Evolutionary conservation across 805 yeast genomes (phyloP).

Genomic region (Jamesozyma jinghongensis): DNA sequence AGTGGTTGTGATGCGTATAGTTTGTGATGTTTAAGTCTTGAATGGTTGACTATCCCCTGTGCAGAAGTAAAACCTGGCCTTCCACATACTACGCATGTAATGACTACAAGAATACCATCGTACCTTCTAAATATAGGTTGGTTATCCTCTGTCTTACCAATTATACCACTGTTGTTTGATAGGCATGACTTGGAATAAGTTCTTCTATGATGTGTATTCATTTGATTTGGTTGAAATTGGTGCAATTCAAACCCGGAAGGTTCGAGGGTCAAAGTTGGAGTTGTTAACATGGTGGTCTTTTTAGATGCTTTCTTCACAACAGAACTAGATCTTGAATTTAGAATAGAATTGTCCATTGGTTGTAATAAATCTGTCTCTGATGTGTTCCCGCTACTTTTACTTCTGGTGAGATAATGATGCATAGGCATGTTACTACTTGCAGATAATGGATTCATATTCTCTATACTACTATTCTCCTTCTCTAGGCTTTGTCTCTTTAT

Average conservation of each 20-base stretch:
- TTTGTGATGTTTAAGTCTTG: conserved; percentile 62
- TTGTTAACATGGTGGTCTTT: neutral
- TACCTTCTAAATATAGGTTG: conserved; percentile 54
- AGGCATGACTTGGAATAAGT: conserved; percentile 32
- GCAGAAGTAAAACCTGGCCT: conserved; percentile 67
- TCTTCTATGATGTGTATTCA: conserved; percentile 26
- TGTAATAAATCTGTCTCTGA: conserved; percentile 7
- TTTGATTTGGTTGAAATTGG: conserved; percentile 16
- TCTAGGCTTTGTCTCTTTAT: conserved; percentile 14
- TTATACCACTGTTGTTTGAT: conserved; percentile 41
- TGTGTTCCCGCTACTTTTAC: conserved; percentile 24
- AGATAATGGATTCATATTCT: neutral
- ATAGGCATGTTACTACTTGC: conserved; percentile 9
- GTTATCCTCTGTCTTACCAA: conserved; percentile 32
- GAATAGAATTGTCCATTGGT: conserved; percentile 1
- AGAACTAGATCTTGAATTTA: neutral
- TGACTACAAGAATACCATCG: conserved; percentile 60
- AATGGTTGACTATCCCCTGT: conserved; percentile 73
- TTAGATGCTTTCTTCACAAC: neutral
- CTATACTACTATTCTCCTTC: neutral
- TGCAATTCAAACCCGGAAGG: conserved; percentile 9
- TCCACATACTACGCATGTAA: conserved; percentile 60
- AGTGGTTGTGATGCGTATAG: conserved; percentile 65
- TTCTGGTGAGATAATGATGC: conserved; percentile 29
- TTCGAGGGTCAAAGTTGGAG: neutral